Conservation (phyloP, 176 grass and related monocot species). For the Eleusine coracana region DNA sequence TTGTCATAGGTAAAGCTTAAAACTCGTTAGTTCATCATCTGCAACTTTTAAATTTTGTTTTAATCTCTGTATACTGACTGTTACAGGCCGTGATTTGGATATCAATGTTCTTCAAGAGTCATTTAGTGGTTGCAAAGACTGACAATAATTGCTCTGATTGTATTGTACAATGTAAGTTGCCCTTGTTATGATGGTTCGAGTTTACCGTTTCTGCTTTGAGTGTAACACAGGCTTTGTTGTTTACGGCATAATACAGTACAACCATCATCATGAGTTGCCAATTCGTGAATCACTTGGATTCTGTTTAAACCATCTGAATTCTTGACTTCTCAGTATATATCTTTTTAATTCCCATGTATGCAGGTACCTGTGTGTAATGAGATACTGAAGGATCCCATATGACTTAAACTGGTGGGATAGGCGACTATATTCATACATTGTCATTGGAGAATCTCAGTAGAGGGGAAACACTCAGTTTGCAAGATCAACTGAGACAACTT, state of each 20-base stretch:
- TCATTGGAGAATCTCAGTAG: neutral
- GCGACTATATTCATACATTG: neutral
- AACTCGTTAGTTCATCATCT: constrained; percentile 21
- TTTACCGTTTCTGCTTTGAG: neutral
- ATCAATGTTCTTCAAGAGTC: constrained; percentile 63
- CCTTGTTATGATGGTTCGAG: neutral
- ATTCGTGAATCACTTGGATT: neutral
- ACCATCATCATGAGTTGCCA: neutral
- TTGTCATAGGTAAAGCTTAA: constrained; percentile 78
- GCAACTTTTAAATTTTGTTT: neutral
- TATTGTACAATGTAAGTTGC: constrained; percentile 12
- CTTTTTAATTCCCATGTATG: neutral
- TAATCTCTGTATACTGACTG: constrained; percentile 31
- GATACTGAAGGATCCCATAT: neutral
- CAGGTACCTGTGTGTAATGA: neutral
- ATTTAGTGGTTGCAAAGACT: constrained; percentile 66
- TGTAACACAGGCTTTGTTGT: neutral
- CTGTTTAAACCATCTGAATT: neutral
- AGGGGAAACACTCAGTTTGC: neutral
- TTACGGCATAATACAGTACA: neutral
- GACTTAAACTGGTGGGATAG: neutral
- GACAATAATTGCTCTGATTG: neutral
- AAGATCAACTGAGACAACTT: neutral
- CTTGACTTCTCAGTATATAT: neutral
- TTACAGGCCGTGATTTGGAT: constrained; percentile 81